Conservation (phyloP, 768 basidiomycete species). For the Russula foetens region DNA sequence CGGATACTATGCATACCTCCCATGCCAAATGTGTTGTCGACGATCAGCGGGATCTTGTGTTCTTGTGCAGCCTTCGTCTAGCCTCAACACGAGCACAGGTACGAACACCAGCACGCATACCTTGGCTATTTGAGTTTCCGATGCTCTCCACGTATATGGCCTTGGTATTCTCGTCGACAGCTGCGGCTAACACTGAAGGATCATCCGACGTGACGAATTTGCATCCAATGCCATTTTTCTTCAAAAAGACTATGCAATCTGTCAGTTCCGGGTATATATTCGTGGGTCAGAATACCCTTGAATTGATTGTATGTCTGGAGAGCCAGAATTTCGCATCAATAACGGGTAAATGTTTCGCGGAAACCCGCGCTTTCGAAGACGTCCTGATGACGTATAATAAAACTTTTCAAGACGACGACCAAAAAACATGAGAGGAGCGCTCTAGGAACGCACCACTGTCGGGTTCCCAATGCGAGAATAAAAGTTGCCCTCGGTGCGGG, state of each 20-base stretch:
- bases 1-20: constrained; percentile 33
- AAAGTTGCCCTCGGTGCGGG: constrained; percentile 56
- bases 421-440: too few species aligned
- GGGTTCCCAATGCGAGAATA: constrained; percentile 67
- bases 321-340: background rate
- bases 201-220: constrained; percentile 53
- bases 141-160: constrained; percentile 71
- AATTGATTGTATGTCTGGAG: constrained; percentile 63
- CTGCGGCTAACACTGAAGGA: constrained; percentile 51
- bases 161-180: constrained; percentile 73
- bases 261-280: constrained; percentile 16
- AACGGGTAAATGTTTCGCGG: constrained; percentile 30
- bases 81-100: background rate
- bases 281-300: constrained; percentile 37
- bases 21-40: constrained; percentile 75
- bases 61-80: constrained; percentile 53
- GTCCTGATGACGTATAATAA: constrained; percentile 36
- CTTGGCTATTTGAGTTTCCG: constrained; percentile 74
- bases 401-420: too few species aligned
- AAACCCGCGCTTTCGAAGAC: constrained; percentile 75
- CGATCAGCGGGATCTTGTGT: constrained; percentile 66
- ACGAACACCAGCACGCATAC: constrained; percentile 25
- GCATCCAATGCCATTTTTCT: constrained; percentile 55
- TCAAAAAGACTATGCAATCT: constrained; percentile 46
- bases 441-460: constrained; percentile 40